Conservation (phyloP, 106 monocot species). For the Allium fistulosum region DNA sequence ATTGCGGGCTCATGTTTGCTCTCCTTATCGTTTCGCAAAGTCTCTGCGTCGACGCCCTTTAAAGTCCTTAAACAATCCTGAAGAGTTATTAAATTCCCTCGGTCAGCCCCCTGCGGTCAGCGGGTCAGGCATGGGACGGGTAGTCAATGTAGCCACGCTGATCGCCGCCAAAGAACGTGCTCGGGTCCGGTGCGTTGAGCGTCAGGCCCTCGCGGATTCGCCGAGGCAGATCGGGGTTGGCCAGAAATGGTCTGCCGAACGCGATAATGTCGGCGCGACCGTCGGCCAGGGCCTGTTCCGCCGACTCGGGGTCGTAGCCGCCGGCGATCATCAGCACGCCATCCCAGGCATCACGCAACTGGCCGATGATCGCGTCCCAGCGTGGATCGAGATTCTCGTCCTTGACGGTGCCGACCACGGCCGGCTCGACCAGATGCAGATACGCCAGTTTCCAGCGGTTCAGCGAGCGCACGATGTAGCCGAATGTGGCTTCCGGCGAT, state of each 20-base stretch:
- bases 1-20: no score
- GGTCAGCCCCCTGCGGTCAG: no score
- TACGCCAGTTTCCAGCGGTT: background rate
- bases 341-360: conserved; percentile 7
- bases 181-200: conserved; percentile 28
- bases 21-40: no score
- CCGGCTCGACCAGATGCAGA: background rate
- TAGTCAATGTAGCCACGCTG: conserved; percentile 33
- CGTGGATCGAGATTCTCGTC: conserved; percentile 1
- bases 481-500: background rate
- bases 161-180: conserved; percentile 21
- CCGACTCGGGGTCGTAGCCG: conserved; percentile 18
- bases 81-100: no score
- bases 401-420: conserved; percentile 3
- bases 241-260: conserved; percentile 34
- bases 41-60: no score
- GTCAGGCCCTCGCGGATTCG: conserved; percentile 30
- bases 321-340: conserved; percentile 10
- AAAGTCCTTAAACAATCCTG: no score
- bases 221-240: conserved; percentile 45
- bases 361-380: conserved; percentile 8
- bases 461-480: conserved; percentile 6
- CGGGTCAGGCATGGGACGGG: conserved; percentile 24
- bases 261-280: conserved; percentile 24
- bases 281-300: conserved; percentile 7